Conservation (phyloP, 169 alveolate genomes). For the Plasmodium knowlesi region DNA sequence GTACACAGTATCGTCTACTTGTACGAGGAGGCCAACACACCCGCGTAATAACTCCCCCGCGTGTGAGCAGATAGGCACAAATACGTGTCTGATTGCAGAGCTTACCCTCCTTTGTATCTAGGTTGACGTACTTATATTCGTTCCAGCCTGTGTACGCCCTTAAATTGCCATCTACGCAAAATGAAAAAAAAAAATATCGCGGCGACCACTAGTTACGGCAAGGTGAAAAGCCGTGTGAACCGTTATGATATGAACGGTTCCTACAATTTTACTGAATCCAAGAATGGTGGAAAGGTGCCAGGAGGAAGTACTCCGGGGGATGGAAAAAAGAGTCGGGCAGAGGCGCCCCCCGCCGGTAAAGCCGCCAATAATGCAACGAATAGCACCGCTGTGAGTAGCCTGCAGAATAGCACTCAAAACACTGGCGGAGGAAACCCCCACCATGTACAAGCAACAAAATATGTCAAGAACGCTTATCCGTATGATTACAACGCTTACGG, state of each 20-base stretch:
- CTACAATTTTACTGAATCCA: constrained; percentile 25
- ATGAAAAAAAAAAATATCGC: constrained; percentile 47
- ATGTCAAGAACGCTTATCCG: constrained; percentile 9
- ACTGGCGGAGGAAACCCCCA: not conserved
- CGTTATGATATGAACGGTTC: constrained; percentile 72
- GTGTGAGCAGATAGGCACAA: not conserved
- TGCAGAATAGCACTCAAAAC: not conserved
- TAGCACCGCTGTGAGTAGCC: not conserved
- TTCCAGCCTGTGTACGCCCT: not conserved
- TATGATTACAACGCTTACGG: constrained; percentile 45
- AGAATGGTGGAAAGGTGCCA: not conserved
- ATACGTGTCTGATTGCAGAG: not conserved
- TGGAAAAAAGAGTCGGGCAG: not conserved
- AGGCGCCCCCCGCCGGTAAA: not conserved
- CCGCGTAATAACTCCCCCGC: not conserved
- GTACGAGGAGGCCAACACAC: not conserved
- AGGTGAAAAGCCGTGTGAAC: constrained; percentile 26
- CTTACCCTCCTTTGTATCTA: not conserved
- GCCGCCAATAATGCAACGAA: not conserved
- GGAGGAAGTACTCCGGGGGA: not conserved
- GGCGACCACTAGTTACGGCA: constrained; percentile 39
- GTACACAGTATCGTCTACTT: not conserved
- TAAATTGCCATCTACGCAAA: not conserved
- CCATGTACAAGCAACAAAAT: not conserved
- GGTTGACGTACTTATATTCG: not conserved